Conservation (phyloP, 345 rosid species). For the Citrus cavaleriei region DNA sequence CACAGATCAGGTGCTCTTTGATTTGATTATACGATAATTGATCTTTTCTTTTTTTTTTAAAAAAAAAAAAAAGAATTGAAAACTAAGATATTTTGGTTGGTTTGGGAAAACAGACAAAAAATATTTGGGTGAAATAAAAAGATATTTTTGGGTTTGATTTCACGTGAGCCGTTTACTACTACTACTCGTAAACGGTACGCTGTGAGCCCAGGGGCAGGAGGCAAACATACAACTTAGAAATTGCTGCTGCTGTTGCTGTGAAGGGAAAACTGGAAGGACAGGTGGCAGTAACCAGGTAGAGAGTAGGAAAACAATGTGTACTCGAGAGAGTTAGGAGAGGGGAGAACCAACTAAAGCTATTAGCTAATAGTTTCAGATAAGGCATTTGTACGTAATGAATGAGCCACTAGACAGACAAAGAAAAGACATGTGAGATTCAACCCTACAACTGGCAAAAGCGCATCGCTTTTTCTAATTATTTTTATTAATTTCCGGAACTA, state of each 20-base stretch:
- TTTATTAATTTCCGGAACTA: background rate
- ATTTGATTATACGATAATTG: background rate
- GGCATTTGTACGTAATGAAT: slow-evolving; percentile 18
- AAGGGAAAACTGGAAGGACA: too few species aligned
- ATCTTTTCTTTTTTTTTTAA: too few species aligned
- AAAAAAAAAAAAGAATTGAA: too few species aligned
- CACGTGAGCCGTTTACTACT: background rate
- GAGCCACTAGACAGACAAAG: slow-evolving; percentile 8
- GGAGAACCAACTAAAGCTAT: background rate
- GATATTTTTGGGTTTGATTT: too few species aligned
- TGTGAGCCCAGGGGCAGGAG: too few species aligned
- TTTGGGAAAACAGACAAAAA: background rate
- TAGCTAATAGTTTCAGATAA: slow-evolving; percentile 22
- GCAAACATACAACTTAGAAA: too few species aligned
- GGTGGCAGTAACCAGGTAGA: background rate
- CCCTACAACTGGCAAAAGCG: slow-evolving; percentile 24
- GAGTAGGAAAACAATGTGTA: background rate
- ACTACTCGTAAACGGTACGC: background rate
- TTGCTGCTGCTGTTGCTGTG: too few species aligned
- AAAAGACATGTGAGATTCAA: slow-evolving; percentile 31
- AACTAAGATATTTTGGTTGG: too few species aligned
- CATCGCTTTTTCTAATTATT: slow-evolving; percentile 1
- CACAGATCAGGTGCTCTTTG: background rate
- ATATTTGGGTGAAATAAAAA: background rate
- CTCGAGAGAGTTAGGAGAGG: background rate